Base-by-base conservation (phyloP, 2,329 filamentous ascomycete species). In the Fusarium citri region DNA sequence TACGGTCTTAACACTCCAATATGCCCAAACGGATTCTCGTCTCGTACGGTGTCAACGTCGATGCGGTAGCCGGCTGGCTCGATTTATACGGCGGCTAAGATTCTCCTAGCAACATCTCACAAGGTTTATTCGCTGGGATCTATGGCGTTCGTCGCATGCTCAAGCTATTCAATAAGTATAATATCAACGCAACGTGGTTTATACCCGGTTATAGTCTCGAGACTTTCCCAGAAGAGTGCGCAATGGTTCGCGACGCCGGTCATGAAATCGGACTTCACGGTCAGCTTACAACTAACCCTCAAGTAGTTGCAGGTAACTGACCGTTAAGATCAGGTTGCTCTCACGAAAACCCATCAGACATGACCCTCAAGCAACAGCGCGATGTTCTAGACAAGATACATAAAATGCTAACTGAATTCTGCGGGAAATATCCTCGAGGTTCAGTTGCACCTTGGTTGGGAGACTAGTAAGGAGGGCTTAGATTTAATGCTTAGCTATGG, bases 311-410 rank as follows among this genome's bases (percentile, higher is more conserved):
- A 15, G 11, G 2, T 7, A 8, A 2, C 10, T 28, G 14, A 43
- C 1, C 18, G 0, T 12, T 4, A 18, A 9, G 2, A 5, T 6
- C 3, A 64, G 62, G 90, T 7, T 94, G 94, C 79, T 89, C 86
- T 0, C 91, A 94, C 73, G 91, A 94, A 76, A 93, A 94, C 72
- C 91, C 91, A 0, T 84, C 83, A 1, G 87, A 89, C 59, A 92
- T 94, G 91, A 91, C 85, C 0, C 77, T 92, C 3, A 91, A 94
- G 75, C 92, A 94, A 79, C 92, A 94, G 77, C 86, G 86, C 16
- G 91, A 92, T 60, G 89, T 94, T 18, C 84, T 95, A 8, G 89
- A 92, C 72, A 92, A 92, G 78, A 93, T 91, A 11, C 93, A 90
- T 76, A 85, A 86, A 23, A 84, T 94, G 78, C 84, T 94, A 34